These are phyloP conservation scores for Diutina sp. DNA, from an alignment of 1,139 yeast genomes.

Conservation along the genomic window DNA sequence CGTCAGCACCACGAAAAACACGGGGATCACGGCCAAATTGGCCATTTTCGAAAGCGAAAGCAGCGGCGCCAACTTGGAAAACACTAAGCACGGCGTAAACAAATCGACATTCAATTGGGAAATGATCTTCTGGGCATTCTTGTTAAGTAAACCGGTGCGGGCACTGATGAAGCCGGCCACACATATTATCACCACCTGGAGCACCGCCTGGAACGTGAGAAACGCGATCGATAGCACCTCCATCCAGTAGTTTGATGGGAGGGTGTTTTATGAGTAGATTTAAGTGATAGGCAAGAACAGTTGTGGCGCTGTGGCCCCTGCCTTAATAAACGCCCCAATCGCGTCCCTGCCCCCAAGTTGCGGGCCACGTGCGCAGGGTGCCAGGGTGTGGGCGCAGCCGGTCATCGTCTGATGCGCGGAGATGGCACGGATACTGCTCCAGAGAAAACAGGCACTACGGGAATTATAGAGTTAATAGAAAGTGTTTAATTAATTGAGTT, in stretches of 20 bases:
- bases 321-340: no score
- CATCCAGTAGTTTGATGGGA: neutral
- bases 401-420: no score
- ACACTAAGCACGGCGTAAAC: constrained; percentile 77
- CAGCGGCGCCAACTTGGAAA: constrained; percentile 67
- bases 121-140: constrained; percentile 52
- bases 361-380: no score
- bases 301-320: neutral
- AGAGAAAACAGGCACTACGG: no score
- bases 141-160: constrained; percentile 40
- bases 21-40: constrained; percentile 62
- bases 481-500: no score
- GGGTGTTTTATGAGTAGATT: neutral
- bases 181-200: constrained; percentile 66
- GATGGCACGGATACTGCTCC: no score
- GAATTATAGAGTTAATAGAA: no score
- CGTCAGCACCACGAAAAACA: constrained; percentile 56
- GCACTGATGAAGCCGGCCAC: constrained; percentile 64
- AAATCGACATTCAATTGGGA: constrained; percentile 64
- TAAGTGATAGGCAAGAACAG: no score
- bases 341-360: no score
- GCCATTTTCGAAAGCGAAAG: constrained; percentile 52
- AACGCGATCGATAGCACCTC: constrained; percentile 28
- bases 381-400: no score
- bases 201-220: constrained; percentile 65